Base-by-base conservation (phyloP, 805 yeast genomes). In the Candida fluviatilis region DNA sequence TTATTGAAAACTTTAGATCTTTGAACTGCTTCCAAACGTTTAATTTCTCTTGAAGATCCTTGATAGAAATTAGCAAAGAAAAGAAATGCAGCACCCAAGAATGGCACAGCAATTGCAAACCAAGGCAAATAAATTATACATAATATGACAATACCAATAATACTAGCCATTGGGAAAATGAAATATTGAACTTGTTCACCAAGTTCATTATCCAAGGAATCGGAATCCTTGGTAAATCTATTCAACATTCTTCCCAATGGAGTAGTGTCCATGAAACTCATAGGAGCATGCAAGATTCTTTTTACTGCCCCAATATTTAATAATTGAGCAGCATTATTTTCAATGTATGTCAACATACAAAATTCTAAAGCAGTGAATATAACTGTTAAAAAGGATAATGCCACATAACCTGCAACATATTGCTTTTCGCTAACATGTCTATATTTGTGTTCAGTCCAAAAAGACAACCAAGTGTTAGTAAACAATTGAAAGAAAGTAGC, bases 41-140 rank as follows among this genome's bases (percentile, higher is more conserved):
- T 73, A 47, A 73, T 58, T 48, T 71, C 78, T 42, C 75, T 55
- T 2, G 73, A 61, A 23, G 73, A 66, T 17, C 73, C 76, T 37
- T 62, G 54, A 67, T 81, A 61, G 53, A 71, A 55, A 59, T 64
- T 62, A n/a, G 71, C 52, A 36, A 64, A 50, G 35, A 60, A 58
- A 15, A 54, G 38, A 51, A 62, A 75, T 32, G 55, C 63, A 41
- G 66, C 48, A 30, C 58, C 63, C 43, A 78, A 64, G 52, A 64
- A 62, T n/a, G 83, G 81, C 18, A 78, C 66, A 7, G 78, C 68
- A 45, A 77, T 63, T 8, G 78, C 73, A 54, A 75, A 75, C 69
- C 69, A 77, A 4, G 80, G 81, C 43, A 75, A 59, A 50, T 68
- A 76, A 45, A 69, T 64, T 39, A 69, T 64, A 58, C 77, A 72